A percentile compares a stretch with the other conserved stretches of the same genome.
Evolutionary conservation across 192 early-diverging fungal species (phyloP).

Genomic region (Backusella luteola): DNA sequence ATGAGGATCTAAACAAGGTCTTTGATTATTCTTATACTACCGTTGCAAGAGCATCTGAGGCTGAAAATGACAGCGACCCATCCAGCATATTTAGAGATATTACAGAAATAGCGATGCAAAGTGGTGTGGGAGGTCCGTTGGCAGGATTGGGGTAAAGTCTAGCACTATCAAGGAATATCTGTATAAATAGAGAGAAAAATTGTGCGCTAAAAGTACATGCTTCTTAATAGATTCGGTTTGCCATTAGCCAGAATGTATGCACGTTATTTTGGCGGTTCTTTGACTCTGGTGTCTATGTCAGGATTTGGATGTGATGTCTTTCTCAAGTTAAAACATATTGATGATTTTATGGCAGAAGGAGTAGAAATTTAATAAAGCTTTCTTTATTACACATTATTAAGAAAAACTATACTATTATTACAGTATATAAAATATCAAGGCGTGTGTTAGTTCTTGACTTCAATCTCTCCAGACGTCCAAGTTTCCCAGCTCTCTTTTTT

Average conservation of each 20-base stretch:
- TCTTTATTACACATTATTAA: neutral
- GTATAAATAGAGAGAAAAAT: neutral
- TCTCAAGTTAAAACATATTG: constrained; percentile 84
- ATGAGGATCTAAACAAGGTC: constrained; percentile 68
- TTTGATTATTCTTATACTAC: constrained; percentile 97
- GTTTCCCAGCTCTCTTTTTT: constrained; percentile 18
- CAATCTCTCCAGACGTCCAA: constrained; percentile 20
- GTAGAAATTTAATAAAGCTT: constrained; percentile 46
- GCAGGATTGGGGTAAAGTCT: constrained; percentile 63
- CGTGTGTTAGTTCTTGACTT: constrained; percentile 17
- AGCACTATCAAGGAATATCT: neutral
- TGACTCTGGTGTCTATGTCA: constrained; percentile 79
- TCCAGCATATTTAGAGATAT: constrained; percentile 72
- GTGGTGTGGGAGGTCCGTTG: constrained; percentile 91
- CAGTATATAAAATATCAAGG: neutral
- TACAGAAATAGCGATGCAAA: constrained; percentile 77
- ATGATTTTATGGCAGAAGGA: constrained; percentile 50
- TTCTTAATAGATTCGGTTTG: constrained; percentile 55
- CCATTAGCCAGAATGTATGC: constrained; percentile 88
- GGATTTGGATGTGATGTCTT: constrained; percentile 95
- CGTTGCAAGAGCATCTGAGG: constrained; percentile 64
- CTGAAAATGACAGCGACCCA: constrained; percentile 30
- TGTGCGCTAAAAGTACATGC: neutral
- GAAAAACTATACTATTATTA: neutral
- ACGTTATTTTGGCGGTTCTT: constrained; percentile 89